These are phyloP conservation scores for Tephrocybe sp. DNA, from an alignment of 768 basidiomycete genomes.

Conservation along the genomic window DNA sequence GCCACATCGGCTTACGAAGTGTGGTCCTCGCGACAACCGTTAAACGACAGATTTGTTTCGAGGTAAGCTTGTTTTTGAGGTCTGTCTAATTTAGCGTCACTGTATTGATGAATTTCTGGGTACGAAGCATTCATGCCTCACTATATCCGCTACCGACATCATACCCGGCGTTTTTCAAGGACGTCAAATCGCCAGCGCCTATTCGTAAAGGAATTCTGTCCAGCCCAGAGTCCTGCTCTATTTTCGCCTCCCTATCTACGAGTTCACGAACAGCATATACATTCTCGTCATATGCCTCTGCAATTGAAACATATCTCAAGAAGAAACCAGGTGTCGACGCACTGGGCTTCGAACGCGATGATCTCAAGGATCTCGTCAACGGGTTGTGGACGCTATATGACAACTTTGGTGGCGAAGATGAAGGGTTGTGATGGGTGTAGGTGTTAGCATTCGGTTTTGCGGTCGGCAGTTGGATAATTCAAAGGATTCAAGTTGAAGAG, in stretches of 20 bases:
- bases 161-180: constrained; percentile 47
- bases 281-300: constrained; percentile 51
- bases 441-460: too few species aligned
- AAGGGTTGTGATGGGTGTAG: constrained; percentile 11
- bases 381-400: constrained; percentile 62
- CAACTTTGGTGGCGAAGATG: constrained; percentile 28
- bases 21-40: constrained; percentile 30
- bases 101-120: constrained; percentile 3
- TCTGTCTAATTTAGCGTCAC: constrained; percentile 5
- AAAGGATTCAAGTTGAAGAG: too few species aligned
- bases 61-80: constrained; percentile 34
- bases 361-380: constrained; percentile 52
- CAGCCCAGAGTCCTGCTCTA: constrained; percentile 15
- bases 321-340: constrained; percentile 32
- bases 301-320: constrained; percentile 42
- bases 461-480: too few species aligned
- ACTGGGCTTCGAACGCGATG: constrained; percentile 50
- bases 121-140: constrained; percentile 40
- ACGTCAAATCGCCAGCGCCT: constrained; percentile 10
- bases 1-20: constrained; percentile 34
- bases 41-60: constrained; percentile 28
- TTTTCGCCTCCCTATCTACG: constrained; percentile 46
- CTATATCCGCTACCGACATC: constrained; percentile 62
- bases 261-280: constrained; percentile 35
- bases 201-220: constrained; percentile 12